A percentile compares a stretch with the other conserved stretches of the same genome.
Conservation (phyloP, 148 eudicot genomes). For the Selenicereus undatus region DNA sequence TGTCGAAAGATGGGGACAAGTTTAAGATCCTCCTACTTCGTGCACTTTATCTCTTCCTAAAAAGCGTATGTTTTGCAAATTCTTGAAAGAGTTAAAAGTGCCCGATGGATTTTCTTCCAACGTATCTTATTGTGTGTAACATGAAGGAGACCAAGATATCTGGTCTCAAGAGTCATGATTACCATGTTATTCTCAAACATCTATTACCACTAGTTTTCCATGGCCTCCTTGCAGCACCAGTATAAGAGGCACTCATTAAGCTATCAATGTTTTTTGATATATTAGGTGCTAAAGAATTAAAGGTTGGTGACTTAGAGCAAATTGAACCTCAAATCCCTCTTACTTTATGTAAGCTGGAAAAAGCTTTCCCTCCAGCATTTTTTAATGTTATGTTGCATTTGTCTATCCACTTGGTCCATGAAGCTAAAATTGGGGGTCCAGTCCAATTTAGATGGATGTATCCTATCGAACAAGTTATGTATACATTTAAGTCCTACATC, state of each 20-base stretch:
- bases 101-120: slow-evolving; percentile 9
- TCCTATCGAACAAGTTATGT: slow-evolving; percentile 13
- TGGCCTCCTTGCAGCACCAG: neutral
- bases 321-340: too few species aligned
- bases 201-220: neutral
- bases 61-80: neutral
- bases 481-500: slow-evolving; percentile 15
- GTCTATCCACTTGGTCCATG: too few species aligned
- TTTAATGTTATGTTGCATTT: too few species aligned
- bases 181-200: slow-evolving; percentile 5
- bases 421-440: too few species aligned
- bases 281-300: too few species aligned
- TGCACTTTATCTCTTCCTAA: neutral
- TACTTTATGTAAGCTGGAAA: too few species aligned
- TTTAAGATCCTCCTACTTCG: neutral
- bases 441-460: too few species aligned
- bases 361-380: too few species aligned
- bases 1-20: too few species aligned
- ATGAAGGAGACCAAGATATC: neutral
- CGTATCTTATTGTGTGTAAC: slow-evolving; percentile 13
- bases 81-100: neutral
- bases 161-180: slow-evolving; percentile 3
- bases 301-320: too few species aligned
- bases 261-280: too few species aligned
- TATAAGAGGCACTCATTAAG: neutral